Evolutionary conservation across 2,329 filamentous ascomycete species (phyloP).

Genomic region (Bipolaris cookei): DNA sequence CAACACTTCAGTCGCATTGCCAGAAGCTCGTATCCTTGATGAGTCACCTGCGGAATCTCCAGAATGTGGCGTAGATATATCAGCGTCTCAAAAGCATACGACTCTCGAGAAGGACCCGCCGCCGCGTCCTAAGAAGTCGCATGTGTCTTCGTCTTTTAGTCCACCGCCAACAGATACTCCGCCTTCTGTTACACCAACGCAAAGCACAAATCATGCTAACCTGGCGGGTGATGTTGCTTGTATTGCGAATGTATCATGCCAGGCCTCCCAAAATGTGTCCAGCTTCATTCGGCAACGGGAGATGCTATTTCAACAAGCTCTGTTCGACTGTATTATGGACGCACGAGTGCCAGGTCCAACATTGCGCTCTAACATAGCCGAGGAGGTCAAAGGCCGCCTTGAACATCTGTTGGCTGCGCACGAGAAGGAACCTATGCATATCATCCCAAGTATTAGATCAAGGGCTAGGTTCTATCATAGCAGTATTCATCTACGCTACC

Average conservation of each 20-base stretch:
- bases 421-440: background rate
- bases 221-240: background rate
- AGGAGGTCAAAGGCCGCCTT: background rate
- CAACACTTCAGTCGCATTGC: background rate
- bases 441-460: background rate
- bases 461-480: background rate
- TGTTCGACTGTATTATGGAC: background rate
- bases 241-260: background rate
- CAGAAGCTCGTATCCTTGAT: background rate
- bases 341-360: background rate
- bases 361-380: background rate
- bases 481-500: background rate
- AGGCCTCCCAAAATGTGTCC: background rate
- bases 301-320: background rate
- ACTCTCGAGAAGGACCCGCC: background rate
- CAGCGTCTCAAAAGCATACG: background rate
- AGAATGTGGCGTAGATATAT: background rate
- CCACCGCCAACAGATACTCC: background rate
- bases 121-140: background rate
- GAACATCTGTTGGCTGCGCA: background rate
- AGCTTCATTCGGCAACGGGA: background rate
- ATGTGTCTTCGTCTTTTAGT: background rate
- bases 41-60: background rate
- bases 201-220: background rate
- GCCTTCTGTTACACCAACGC: background rate